phyloP scores from a whole-genome alignment of 164 flowering plant species.

The Euptelea pleiosperma region DNA sequence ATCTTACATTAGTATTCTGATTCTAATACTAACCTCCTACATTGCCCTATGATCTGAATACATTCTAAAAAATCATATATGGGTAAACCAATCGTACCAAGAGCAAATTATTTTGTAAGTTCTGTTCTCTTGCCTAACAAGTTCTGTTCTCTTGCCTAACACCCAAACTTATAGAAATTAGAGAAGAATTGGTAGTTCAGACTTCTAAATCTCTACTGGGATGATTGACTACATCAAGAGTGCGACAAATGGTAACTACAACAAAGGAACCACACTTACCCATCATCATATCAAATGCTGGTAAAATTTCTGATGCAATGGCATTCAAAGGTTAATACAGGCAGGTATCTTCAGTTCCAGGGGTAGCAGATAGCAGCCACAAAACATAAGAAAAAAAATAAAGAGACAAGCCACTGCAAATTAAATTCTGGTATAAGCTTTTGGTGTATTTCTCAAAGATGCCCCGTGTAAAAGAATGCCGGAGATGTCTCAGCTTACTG shows the following conservation, averaged over 20 bases:
- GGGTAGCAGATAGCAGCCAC: background rate
- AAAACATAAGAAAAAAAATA: background rate
- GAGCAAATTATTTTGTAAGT: too few species aligned
- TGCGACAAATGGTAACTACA: background rate
- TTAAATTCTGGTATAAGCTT: background rate
- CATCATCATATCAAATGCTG: background rate
- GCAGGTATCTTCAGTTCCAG: background rate
- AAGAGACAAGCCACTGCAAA: conserved; percentile 5
- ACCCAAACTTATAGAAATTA: too few species aligned
- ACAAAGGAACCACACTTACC: background rate
- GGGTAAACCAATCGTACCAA: too few species aligned
- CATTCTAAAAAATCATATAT: too few species aligned
- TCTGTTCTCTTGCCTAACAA: too few species aligned
- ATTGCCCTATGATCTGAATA: too few species aligned
- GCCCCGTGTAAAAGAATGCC: too few species aligned
- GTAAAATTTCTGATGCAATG: background rate
- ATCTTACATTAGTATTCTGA: too few species aligned
- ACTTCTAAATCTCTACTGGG: too few species aligned
- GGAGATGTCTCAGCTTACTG: background rate
- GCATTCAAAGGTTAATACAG: background rate
- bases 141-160: too few species aligned
- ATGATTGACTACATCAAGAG: background rate
- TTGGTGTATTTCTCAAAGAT: background rate
- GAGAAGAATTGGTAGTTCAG: too few species aligned
- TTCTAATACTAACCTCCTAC: too few species aligned